A percentile compares a stretch with the other conserved stretches of the same genome.
Evolutionary conservation across 768 basidiomycete genomes (phyloP).

Genomic region (Podaxis carcinomalis): DNA sequence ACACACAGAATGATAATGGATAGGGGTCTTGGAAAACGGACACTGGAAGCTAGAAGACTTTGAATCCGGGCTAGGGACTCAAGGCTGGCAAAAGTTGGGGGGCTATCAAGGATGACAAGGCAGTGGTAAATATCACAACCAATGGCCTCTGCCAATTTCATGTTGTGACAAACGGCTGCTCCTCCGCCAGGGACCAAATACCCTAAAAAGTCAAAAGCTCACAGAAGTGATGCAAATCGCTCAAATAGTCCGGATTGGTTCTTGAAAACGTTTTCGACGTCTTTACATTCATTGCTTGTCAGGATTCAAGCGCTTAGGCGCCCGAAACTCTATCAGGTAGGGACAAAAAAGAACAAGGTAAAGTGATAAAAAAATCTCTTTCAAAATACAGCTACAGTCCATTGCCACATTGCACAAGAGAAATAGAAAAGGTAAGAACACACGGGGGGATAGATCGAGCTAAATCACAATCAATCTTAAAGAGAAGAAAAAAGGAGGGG

Average conservation of each 20-base stretch:
- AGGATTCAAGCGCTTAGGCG: slow-evolving; percentile 4
- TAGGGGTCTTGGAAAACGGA: background rate
- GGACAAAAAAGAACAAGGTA: background rate
- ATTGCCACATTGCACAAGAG: slow-evolving; percentile 10
- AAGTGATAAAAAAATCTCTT: slow-evolving; percentile 4
- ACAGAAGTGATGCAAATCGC: background rate
- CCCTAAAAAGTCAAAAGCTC: slow-evolving; percentile 3
- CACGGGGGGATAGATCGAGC: background rate
- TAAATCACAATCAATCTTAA: slow-evolving; percentile 3
- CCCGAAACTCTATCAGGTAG: slow-evolving; percentile 12
- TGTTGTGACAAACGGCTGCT: background rate
- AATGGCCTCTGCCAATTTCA: background rate
- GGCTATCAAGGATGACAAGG: background rate
- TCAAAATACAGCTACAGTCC: slow-evolving; percentile 12
- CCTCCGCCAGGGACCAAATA: background rate
- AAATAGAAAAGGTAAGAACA: background rate
- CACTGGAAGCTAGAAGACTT: background rate
- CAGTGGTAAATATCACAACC: background rate
- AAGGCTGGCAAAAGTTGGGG: background rate
- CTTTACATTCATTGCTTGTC: background rate
- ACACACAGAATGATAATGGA: background rate
- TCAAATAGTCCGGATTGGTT: background rate
- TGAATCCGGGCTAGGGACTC: background rate
- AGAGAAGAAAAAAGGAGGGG: slow-evolving; percentile 1
- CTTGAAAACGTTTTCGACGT: background rate